Evolutionary conservation across 148 eudicot species (phyloP).

Genomic region (Arctostaphylos glauca): DNA sequence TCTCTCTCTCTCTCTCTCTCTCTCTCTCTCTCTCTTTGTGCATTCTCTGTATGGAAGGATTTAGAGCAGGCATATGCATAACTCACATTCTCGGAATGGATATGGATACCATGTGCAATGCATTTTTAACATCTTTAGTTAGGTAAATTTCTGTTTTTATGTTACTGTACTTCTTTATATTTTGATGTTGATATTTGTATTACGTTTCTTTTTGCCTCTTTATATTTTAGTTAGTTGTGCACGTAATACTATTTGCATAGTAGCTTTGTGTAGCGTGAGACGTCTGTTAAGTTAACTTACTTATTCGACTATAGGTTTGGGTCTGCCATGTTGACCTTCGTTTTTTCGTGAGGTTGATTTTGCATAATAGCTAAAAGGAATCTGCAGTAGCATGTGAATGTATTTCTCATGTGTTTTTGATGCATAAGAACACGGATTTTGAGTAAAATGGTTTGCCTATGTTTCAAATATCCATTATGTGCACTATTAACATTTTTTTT

Average conservation of each 20-base stretch:
- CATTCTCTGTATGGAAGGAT: slow-evolving; percentile 96
- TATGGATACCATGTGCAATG: slow-evolving; percentile 99
- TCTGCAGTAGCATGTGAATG: background rate
- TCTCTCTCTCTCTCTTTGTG: too few relatives aligned
- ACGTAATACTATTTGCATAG: background rate
- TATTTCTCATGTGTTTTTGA: background rate
- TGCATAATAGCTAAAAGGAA: background rate
- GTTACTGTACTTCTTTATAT: background rate
- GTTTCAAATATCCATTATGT: too few relatives aligned
- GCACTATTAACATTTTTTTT: too few relatives aligned
- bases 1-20: too few relatives aligned
- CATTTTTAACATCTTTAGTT: slow-evolving; percentile 81
- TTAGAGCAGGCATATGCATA: slow-evolving; percentile 87
- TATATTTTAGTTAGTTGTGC: background rate
- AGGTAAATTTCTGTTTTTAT: slow-evolving; percentile 46
- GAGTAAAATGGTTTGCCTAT: too few relatives aligned
- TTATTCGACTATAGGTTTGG: background rate
- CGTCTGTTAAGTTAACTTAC: background rate
- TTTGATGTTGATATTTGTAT: background rate
- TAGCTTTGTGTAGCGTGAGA: background rate
- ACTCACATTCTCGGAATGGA: slow-evolving; percentile 95
- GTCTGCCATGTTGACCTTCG: background rate
- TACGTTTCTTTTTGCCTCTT: background rate
- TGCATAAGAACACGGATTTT: background rate
- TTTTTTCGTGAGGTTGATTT: background rate